phyloP scores from a whole-genome alignment of 352 stramenopile species.

The Globisporangium yorkense region DNA sequence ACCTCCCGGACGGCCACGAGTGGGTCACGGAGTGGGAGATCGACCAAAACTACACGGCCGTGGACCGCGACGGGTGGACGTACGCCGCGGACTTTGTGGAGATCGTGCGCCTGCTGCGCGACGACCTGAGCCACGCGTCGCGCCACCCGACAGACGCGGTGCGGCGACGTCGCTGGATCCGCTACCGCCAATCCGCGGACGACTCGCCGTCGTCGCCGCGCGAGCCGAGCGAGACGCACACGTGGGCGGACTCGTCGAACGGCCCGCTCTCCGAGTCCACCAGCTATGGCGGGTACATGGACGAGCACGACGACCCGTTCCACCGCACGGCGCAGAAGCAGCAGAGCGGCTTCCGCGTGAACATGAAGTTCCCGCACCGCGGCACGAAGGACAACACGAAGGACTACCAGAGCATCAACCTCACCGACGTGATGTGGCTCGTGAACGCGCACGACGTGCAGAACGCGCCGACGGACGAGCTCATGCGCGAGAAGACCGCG shows the following conservation, averaged over 20 bases:
- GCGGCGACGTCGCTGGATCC: conserved; percentile 74
- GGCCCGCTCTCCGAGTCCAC: conserved; percentile 20
- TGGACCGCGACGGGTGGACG: conserved; percentile 79
- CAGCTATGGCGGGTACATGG: conserved; percentile 22
- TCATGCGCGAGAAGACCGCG: conserved; percentile 84
- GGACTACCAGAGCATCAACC: conserved; percentile 83
- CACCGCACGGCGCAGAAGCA: conserved; percentile 79
- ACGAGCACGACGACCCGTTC: conserved; percentile 82
- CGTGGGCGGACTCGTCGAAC: conserved; percentile 42
- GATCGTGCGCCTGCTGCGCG: conserved; percentile 61
- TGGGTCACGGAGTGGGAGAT: conserved; percentile 84
- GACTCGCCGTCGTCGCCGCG: conserved; percentile 42
- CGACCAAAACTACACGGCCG: conserved; percentile 71
- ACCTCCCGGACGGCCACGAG: conserved; percentile 64
- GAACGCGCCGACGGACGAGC: conserved; percentile 68
- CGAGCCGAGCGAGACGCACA: conserved; percentile 34
- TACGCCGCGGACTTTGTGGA: conserved; percentile 81
- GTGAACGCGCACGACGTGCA: conserved; percentile 74
- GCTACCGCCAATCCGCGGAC: conserved; percentile 53
- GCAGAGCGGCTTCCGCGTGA: conserved; percentile 82
- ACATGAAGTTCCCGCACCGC: conserved; percentile 79
- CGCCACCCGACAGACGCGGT: conserved; percentile 74
- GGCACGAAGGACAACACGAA: conserved; percentile 86
- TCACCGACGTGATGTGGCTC: conserved; percentile 80
- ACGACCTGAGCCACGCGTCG: conserved; percentile 81